Percentiles rank a stretch among this genome's conserved stretches.
Evolutionary conservation across 2,329 filamentous ascomycete species (phyloP).

Genomic region (Aureobasidium sp.): DNA sequence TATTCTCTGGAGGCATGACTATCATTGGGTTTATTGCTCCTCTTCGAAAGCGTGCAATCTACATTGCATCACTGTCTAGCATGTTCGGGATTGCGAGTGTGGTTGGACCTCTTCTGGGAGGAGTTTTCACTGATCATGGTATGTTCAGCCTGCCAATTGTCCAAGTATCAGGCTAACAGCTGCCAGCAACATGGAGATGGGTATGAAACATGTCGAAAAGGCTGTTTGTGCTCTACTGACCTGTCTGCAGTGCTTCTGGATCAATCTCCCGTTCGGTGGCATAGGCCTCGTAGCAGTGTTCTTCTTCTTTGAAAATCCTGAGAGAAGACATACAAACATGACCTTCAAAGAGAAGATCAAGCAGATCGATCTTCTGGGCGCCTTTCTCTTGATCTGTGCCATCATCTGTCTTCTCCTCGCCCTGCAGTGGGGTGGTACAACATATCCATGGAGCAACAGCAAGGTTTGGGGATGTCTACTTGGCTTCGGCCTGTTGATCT

Average conservation of each 20-base stretch:
- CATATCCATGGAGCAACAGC: constrained; percentile 29
- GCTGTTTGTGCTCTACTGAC: neutral
- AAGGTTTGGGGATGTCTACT: constrained; percentile 20
- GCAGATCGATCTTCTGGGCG: constrained; percentile 38
- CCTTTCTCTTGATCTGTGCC: constrained; percentile 34
- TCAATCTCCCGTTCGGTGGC: constrained; percentile 36
- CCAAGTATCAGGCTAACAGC: neutral
- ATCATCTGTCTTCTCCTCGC: constrained; percentile 37
- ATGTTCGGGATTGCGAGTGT: constrained; percentile 36
- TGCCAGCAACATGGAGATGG: constrained; percentile 5
- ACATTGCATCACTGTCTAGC: constrained; percentile 30
- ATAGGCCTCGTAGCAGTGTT: constrained; percentile 25
- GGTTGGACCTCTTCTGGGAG: constrained; percentile 38
- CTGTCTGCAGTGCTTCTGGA: constrained; percentile 12
- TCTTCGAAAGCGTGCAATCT: constrained; percentile 38
- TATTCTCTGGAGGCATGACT: constrained; percentile 38
- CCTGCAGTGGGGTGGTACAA: constrained; percentile 41
- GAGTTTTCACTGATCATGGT: constrained; percentile 37
- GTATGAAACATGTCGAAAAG: neutral
- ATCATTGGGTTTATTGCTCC: constrained; percentile 42
- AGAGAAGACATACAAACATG: constrained; percentile 18
- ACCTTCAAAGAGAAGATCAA: constrained; percentile 37
- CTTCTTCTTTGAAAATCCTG: constrained; percentile 28
- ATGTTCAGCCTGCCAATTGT: neutral
- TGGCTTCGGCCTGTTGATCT: constrained; percentile 1